A percentile compares a stretch with the other conserved stretches of the same genome.
Evolutionary conservation across 2,329 filamentous ascomycete species (phyloP).

Genomic region (Cytospora chrysosperma): DNA sequence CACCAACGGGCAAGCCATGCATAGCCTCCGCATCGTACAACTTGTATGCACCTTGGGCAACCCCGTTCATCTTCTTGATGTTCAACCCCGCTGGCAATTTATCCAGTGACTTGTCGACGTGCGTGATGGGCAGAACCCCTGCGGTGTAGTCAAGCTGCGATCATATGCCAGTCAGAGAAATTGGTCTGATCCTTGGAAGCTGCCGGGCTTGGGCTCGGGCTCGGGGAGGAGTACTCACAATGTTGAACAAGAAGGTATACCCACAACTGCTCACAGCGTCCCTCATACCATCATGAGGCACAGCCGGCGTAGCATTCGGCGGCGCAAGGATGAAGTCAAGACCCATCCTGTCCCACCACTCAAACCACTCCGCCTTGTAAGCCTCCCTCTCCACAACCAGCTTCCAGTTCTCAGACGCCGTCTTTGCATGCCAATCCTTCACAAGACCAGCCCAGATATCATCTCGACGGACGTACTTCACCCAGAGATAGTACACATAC

Average conservation of each 20-base stretch:
- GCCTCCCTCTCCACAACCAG: slow-evolving; percentile 74
- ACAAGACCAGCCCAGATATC: slow-evolving; percentile 76
- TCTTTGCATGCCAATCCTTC: slow-evolving; percentile 70
- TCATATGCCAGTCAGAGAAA: slow-evolving; percentile 21
- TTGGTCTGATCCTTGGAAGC: neutral
- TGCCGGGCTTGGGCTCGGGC: neutral
- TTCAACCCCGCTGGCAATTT: slow-evolving; percentile 62
- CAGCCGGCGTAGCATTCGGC: slow-evolving; percentile 86
- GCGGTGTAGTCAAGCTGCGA: slow-evolving; percentile 76
- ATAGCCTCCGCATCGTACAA: slow-evolving; percentile 80
- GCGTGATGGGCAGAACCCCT: slow-evolving; percentile 81
- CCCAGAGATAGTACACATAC: slow-evolving; percentile 85
- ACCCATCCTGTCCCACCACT: slow-evolving; percentile 75
- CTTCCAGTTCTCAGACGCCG: slow-evolving; percentile 77
- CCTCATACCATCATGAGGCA: slow-evolving; percentile 83
- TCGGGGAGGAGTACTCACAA: slow-evolving; percentile 59
- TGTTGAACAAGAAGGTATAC: slow-evolving; percentile 91
- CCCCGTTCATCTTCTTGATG: slow-evolving; percentile 67
- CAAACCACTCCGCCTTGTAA: slow-evolving; percentile 76
- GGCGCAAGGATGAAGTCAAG: slow-evolving; percentile 79
- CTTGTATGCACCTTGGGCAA: slow-evolving; percentile 81
- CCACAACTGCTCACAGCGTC: slow-evolving; percentile 83
- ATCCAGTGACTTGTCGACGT: slow-evolving; percentile 71
- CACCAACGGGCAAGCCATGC: slow-evolving; percentile 82
- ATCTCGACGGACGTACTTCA: slow-evolving; percentile 79